Conservation (phyloP, 306 rosid species). For the Dalbergia cochinchinensis region DNA sequence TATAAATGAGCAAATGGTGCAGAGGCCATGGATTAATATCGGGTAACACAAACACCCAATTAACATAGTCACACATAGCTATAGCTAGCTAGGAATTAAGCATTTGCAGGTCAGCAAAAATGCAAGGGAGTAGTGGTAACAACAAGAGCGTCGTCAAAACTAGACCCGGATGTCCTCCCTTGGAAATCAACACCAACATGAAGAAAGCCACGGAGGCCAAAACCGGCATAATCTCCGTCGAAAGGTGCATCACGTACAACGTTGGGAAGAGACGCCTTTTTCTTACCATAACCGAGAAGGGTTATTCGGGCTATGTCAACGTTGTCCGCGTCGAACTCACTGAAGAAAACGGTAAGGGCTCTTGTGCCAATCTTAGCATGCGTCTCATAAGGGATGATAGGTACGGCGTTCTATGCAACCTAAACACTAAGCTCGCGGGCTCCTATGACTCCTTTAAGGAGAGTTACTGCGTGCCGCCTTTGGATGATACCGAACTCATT, state of each 20-base stretch:
- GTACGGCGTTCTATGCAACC: conserved; percentile 18
- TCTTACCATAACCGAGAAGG: not conserved
- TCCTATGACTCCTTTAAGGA: conserved; percentile 29
- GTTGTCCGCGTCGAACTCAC: not conserved
- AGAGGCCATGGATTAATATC: not conserved
- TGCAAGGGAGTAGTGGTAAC: not conserved
- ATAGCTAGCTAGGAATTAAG: not conserved
- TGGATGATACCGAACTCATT: conserved; percentile 5
- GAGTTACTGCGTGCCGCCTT: conserved; percentile 27
- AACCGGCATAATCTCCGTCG: not conserved
- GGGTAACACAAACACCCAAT: not conserved
- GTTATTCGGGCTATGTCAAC: not conserved
- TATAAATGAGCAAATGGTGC: conserved; percentile 3
- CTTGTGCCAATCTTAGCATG: conserved; percentile 6
- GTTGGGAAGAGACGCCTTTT: conserved; percentile 18
- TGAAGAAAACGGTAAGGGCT: conserved; percentile 2
- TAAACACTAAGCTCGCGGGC: not conserved
- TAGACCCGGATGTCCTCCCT: not conserved
- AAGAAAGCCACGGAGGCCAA: not conserved
- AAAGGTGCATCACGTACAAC: conserved; percentile 18
- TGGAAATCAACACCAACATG: conserved; percentile 7
- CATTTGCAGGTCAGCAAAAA: not conserved
- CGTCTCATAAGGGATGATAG: not conserved
- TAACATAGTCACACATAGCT: not conserved
- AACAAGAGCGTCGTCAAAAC: conserved; percentile 15